Conservation (phyloP, 768 basidiomycete species). For the Pleurotus ostreatus region DNA sequence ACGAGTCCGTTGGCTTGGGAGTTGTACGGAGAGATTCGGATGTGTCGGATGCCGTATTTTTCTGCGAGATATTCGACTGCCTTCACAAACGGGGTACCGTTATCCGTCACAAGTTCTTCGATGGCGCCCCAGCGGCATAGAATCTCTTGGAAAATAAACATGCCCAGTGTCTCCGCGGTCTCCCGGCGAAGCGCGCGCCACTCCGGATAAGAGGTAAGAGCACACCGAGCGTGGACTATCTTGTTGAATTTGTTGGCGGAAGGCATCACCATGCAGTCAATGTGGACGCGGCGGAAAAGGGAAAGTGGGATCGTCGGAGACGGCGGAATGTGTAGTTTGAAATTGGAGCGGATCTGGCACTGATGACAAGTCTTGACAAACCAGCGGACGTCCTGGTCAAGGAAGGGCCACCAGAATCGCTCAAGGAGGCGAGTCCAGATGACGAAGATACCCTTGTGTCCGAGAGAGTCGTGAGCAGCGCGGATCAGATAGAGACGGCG, state of each 20-base stretch:
- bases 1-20: constrained; percentile 28
- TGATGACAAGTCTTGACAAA: constrained; percentile 23
- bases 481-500: constrained; percentile 17
- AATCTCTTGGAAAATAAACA: too few species aligned
- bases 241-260: too few species aligned
- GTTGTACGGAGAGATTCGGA: constrained; percentile 35
- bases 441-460: constrained; percentile 13
- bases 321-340: constrained; percentile 16
- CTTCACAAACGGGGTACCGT: too few species aligned
- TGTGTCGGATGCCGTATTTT: constrained; percentile 31
- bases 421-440: constrained; percentile 12
- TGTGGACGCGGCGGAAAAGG: constrained; percentile 17
- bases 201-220: too few species aligned
- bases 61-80: constrained; percentile 13
- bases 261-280: neutral
- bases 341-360: constrained; percentile 20
- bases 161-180: too few species aligned
- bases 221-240: too few species aligned
- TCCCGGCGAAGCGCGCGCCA: too few species aligned
- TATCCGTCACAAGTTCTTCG: too few species aligned
- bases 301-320: constrained; percentile 4
- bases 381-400: constrained; percentile 19
- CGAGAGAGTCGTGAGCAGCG: constrained; percentile 20
- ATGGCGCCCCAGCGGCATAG: too few species aligned
- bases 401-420: constrained; percentile 27